Base-by-base conservation (phyloP, 2,329 filamentous ascomycete genomes). In the Trichoderma sp. region DNA sequence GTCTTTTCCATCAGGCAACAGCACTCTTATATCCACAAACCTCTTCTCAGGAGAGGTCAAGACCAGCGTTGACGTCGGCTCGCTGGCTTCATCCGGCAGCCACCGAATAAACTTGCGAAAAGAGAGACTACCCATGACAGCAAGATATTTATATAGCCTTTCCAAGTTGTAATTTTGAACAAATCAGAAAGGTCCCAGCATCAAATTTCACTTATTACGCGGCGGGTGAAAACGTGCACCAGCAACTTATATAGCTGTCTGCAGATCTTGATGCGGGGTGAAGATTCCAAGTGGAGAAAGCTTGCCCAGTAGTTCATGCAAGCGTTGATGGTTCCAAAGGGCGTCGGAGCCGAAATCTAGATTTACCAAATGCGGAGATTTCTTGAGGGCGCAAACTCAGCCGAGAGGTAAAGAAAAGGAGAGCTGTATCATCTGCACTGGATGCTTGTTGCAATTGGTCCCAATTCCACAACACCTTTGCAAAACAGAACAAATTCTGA, bases 51-150 rank as follows among this genome's bases (percentile, higher is more conserved):
- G 85, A 3, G 87, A 87, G 0, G 89, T 91, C 57, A 92, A 79
- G 14, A 92, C 90, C 4, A 91, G 75, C 0, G 89, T 91, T 1
- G 84, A 85, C 0, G 89, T 92, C 19, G 87, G 87, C 76, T 92
- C 89, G 62, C 78, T 78, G n/a, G 83, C 76, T 19, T 79, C 75
- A 0, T 81, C 82, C 0, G 85, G 84, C 3, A 86, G 79, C 86
- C 87, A 89, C 70, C 84, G 84, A 72, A 91, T 90, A 71, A 83
- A 87, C 60, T 85, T 80, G 57, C 89, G 85, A 63, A 84, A 76
- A 0, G 88, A 91, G 53, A 91, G 86, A 73, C 80, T 83, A 24
- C 76, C 79, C 81, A 83, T 83, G n/a, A 71, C 0, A 8, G 47
- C 21, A 49, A 21, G 43, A 11, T 21, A 21, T n/a, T 6, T 47